Base-by-base conservation (phyloP, 495 filamentous ascomycete species). In the Penicillium bovifimosum region DNA sequence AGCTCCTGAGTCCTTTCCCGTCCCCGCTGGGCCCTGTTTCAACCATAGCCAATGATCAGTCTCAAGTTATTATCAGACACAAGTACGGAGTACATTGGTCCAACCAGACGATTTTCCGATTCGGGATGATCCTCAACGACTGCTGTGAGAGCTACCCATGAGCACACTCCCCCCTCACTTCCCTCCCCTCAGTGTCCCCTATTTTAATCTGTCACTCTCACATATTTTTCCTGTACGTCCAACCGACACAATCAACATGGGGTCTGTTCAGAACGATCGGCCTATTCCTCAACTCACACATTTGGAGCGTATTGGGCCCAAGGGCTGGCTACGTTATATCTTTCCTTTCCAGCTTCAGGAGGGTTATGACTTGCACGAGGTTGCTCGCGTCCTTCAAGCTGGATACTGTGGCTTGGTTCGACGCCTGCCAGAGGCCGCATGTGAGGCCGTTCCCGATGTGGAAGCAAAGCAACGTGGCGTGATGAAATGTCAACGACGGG, bases 231-330 rank as follows among this genome's bases (percentile, higher is more conserved):
- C 5, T 11, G 32, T n/a, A 9, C 10, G n/a, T 13, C 9, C 17
- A 18, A 20, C 20, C 14, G 14, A 36, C 17, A 4, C 8, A 42
- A 8, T 9, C 35, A 54, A 4, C 5, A 61, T 58, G 59, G 59
- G 43, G 1, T 58, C 59, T 3, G 48, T 52, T 16, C 3, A 3
- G 6, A 26, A 27, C n/a, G 2, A 28, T n/a, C 48, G 40, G 18
- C 47, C 42, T 10, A 49, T 63, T 38, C 57, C 48, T 26, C 43
- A 52, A 41, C 56, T 66, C 11, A 71, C 64, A 6, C 47, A 62
- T 14, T 34, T 71, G 41, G 66, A 71, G 52, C 65, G 64, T 31
- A 68, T 68, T 32, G 68, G 68, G 1, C 68, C 66, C 6, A 69
- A 71, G 36, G 66, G 60, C 16, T 71, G 63, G 35, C 55, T 71